phyloP scores from a whole-genome alignment of 176 grass and related monocot genomes.

The Aegilops longissima region DNA sequence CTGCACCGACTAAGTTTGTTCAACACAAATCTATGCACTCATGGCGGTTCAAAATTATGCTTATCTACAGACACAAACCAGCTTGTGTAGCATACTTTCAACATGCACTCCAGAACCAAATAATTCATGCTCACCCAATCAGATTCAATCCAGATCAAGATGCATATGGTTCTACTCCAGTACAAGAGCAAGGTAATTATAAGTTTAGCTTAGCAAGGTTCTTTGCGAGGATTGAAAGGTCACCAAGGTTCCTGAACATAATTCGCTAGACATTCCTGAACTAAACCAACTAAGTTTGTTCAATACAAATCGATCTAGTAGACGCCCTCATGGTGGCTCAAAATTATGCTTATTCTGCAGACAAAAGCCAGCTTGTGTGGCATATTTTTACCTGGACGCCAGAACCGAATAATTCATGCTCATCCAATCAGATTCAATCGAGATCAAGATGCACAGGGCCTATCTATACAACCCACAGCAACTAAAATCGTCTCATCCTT shows the following conservation, averaged over 20 bases:
- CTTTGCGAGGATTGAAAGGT: too few relatives aligned
- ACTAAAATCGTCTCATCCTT: background rate
- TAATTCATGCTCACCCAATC: background rate
- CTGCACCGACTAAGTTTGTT: background rate
- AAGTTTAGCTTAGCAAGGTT: too few relatives aligned
- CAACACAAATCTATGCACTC: background rate
- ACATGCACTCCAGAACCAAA: background rate
- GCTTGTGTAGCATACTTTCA: background rate
- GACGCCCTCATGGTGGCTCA: background rate
- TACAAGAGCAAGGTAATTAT: too few relatives aligned
- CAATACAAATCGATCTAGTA: background rate
- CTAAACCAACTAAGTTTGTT: background rate
- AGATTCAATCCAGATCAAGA: slow-evolving; percentile 7
- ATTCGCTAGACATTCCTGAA: too few relatives aligned
- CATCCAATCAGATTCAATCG: background rate
- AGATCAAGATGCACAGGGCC: background rate
- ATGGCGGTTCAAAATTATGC: background rate
- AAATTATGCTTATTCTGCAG: background rate
- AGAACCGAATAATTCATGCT: too few relatives aligned
- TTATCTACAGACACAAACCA: background rate
- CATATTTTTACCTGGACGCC: background rate
- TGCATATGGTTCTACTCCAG: background rate
- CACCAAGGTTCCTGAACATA: too few relatives aligned
- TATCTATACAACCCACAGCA: background rate
- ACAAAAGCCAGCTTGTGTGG: background rate